A percentile compares a stretch with the other conserved stretches of the same genome.
Conservation (phyloP, 768 basidiomycete genomes). For the Podaxis sp. region DNA sequence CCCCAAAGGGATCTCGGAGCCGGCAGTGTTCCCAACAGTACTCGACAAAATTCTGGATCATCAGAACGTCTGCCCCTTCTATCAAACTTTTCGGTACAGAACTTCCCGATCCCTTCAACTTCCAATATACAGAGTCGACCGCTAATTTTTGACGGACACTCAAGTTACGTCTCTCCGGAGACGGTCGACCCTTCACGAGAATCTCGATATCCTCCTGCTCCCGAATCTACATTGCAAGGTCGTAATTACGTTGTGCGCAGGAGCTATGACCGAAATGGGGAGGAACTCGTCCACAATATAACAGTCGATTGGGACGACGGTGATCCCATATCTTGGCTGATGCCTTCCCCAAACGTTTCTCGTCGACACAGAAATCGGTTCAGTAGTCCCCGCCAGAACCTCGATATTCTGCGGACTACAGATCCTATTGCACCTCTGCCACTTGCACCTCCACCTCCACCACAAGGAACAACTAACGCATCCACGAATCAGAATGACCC, state of each 20-base stretch:
- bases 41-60: conserved; percentile 16
- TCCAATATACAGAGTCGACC: conserved; percentile 25
- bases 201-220: conserved; percentile 11
- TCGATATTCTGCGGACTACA: background rate
- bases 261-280: conserved; percentile 33
- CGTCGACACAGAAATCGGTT: conserved; percentile 13
- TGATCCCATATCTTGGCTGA: conserved; percentile 30
- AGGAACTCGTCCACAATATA: conserved; percentile 38
- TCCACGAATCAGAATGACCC: conserved; percentile 1
- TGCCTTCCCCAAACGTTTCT: conserved; percentile 19
- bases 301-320: conserved; percentile 39
- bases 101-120: conserved; percentile 34
- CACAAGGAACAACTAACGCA: background rate
- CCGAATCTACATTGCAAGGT: conserved; percentile 18
- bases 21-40: conserved; percentile 1
- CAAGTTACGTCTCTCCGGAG: conserved; percentile 27
- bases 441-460: background rate
- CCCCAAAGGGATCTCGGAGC: conserved; percentile 6
- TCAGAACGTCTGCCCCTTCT: conserved; percentile 37
- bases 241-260: conserved; percentile 36
- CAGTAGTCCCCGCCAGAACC: conserved; percentile 2
- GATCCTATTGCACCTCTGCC: conserved; percentile 1
- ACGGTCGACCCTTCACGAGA: conserved; percentile 5
- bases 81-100: conserved; percentile 40
- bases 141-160: conserved; percentile 40